Base-by-base conservation (phyloP, 2,329 filamentous ascomycete species). In the Alternaria sp. region DNA sequence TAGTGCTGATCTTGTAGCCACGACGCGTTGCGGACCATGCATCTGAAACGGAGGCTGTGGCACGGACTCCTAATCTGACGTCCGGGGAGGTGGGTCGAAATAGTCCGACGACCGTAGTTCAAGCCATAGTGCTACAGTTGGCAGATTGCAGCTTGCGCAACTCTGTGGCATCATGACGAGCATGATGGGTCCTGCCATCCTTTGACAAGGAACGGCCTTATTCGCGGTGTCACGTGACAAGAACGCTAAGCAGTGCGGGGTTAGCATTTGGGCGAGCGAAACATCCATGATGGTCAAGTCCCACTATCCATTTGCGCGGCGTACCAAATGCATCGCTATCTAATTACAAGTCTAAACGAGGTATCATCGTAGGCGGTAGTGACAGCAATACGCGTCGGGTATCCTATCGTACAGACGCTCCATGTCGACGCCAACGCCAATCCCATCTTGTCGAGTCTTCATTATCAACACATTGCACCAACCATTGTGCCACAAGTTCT, bases 31-130 rank as follows among this genome's bases (percentile, higher is more conserved):
- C 49, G 59, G 50, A 38, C 57, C 49, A 41, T 66, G 62, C 67
- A 63, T 63, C 62, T 73, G 72, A 74, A 74, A 74, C 72, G 63
- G 55, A 65, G 52, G 36, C 30, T 60, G 69, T 73, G 60, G 71
- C 72, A 74, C 69, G 68, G 70, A 73, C 72, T 54, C 51, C 51
- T 46, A 34, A 41, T 54, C 64, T 36, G 48, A 54, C 25, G 46
- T 45, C 30, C 28, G 40, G 53, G 38, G 20, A 56, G 28, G 44
- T 48, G 46, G 40, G 46, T 28, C 22, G 60, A 46, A 51, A 61
- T 50, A 25, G 20, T 16, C 46, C 32, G 28, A 28, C 48, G 56
- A 32, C 30, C 18, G 4, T 28, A 50, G 40, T 22, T 45, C 32
- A 10, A 27, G 10, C 40, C 16, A n/a, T 20, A n/a, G 32, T 46